phyloP scores from a whole-genome alignment of 441 rosid genomes.

The Aleurites moluccanus region DNA sequence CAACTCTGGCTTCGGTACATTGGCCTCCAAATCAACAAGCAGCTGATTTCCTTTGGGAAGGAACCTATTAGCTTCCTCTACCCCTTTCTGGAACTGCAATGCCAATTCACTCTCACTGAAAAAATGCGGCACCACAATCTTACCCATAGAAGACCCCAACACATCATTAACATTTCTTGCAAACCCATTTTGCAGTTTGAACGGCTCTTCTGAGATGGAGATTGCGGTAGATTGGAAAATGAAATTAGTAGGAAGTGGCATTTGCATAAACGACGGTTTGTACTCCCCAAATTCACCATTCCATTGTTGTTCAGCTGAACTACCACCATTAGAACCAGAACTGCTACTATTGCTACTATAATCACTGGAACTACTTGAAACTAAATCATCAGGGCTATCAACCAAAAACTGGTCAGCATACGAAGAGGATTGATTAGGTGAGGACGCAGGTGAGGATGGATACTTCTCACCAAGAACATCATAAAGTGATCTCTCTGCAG shows the following conservation, averaged over 20 bases:
- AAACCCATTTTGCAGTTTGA: constrained; percentile 20
- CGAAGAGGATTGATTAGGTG: constrained; percentile 24
- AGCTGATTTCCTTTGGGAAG: constrained; percentile 64
- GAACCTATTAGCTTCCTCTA: constrained; percentile 86
- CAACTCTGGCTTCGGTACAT: constrained; percentile 21
- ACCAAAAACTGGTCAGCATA: constrained; percentile 31
- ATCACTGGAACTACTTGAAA: constrained; percentile 34
- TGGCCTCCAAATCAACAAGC: constrained; percentile 37
- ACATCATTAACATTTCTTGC: constrained; percentile 26
- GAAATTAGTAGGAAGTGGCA: constrained; percentile 35
- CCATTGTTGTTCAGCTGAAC: constrained; percentile 36
- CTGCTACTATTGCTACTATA: constrained; percentile 37
- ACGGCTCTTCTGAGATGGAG: constrained; percentile 21
- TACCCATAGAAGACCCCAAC: constrained; percentile 25
- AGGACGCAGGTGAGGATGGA: constrained; percentile 29
- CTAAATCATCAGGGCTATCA: constrained; percentile 38
- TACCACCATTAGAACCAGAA: constrained; percentile 27
- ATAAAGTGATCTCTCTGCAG: constrained; percentile 63
- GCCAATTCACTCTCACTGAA: constrained; percentile 54
- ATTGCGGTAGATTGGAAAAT: constrained; percentile 39
- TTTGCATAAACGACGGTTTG: constrained; percentile 30
- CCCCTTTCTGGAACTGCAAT: constrained; percentile 68
- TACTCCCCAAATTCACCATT: constrained; percentile 35
- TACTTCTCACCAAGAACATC: constrained; percentile 53
- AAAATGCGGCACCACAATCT: constrained; percentile 39